These are phyloP conservation scores for Aspergillus felis DNA, from an alignment of 2,329 filamentous ascomycete genomes.

Conservation along the genomic window DNA sequence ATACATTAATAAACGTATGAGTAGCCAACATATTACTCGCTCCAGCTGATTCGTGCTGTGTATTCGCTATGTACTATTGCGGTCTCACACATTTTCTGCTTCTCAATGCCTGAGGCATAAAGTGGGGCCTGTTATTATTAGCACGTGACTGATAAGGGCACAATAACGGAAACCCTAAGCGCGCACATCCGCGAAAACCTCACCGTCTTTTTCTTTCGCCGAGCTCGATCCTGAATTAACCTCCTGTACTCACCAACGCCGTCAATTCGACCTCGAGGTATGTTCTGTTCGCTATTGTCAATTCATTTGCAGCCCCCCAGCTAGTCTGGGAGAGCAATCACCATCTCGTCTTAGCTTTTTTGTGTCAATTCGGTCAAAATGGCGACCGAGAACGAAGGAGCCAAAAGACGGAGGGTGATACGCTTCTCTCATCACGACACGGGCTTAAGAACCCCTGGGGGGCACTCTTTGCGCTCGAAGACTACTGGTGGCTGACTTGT, in stretches of 20 bases:
- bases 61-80: too few relatives aligned
- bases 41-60: not conserved
- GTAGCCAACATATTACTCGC: conserved; percentile 3
- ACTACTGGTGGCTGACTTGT: conserved; percentile 61
- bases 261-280: conserved; percentile 38
- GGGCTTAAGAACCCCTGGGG: conserved; percentile 67
- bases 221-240: conserved; percentile 11
- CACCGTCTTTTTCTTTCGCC: conserved; percentile 15
- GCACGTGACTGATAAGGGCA: conserved; percentile 32
- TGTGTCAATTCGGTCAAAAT: not conserved
- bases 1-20: conserved; percentile 6
- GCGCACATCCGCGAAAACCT: conserved; percentile 29
- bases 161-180: conserved; percentile 24
- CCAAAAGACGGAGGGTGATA: conserved; percentile 34
- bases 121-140: not conserved
- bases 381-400: conserved; percentile 4
- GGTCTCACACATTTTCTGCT: not conserved
- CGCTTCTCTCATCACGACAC: conserved; percentile 45
- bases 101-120: conserved; percentile 14
- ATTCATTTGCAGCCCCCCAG: conserved; percentile 34
- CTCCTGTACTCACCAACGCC: conserved; percentile 26
- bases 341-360: conserved; percentile 18
- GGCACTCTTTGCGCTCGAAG: conserved; percentile 66
- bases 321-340: conserved; percentile 46
- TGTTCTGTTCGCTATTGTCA: conserved; percentile 25